Conservation (phyloP, 805 yeast genomes). For the Zygoascus ofunaensis region DNA sequence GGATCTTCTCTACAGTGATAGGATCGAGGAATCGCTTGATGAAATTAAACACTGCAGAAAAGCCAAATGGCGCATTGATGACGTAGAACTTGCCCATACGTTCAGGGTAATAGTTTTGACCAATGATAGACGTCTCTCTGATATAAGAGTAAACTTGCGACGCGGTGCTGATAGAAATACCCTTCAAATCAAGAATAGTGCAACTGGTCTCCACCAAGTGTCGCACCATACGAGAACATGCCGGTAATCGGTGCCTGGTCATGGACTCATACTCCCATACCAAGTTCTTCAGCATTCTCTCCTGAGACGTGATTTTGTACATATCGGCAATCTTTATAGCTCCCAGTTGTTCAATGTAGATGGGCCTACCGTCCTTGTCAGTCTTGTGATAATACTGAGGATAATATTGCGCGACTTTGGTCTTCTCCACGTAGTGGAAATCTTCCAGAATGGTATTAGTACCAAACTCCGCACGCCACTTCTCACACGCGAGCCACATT, state of each 20-base stretch:
- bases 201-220: constrained; percentile 87
- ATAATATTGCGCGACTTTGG: constrained; percentile 75
- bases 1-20: constrained; percentile 91
- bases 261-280: constrained; percentile 98
- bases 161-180: constrained; percentile 78
- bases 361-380: constrained; percentile 94
- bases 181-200: constrained; percentile 90
- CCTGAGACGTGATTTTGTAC: constrained; percentile 90
- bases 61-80: constrained; percentile 96
- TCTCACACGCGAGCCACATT: constrained; percentile 82
- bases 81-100: constrained; percentile 97
- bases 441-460: constrained; percentile 78
- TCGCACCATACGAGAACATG: constrained; percentile 79
- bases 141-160: constrained; percentile 81
- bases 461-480: constrained; percentile 84
- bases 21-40: constrained; percentile 95
- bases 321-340: constrained; percentile 80
- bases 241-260: constrained; percentile 76
- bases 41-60: constrained; percentile 82
- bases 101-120: constrained; percentile 97
- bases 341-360: constrained; percentile 90
- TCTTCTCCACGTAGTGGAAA: constrained; percentile 90
- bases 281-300: constrained; percentile 88
- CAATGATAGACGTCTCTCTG: constrained; percentile 85
- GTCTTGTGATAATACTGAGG: constrained; percentile 98